Conservation (phyloP, 768 basidiomycete species). For the Mycena kentingensis region DNA sequence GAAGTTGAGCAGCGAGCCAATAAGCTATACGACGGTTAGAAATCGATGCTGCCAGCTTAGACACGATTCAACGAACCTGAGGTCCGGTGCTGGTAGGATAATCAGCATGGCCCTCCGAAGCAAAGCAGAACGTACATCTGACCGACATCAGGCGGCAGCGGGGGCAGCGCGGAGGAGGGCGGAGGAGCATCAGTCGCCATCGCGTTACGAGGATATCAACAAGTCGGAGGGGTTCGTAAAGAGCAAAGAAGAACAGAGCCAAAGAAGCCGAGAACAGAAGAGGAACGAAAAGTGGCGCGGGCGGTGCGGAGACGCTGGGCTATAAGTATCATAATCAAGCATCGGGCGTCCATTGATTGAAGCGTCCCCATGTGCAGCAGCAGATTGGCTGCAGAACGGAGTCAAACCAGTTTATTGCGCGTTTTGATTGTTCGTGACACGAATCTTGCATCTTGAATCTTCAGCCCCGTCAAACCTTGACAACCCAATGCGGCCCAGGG, state of each 20-base stretch:
- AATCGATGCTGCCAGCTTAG: background rate
- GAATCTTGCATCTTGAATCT: too few relatives aligned
- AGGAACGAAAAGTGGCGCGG: too few relatives aligned
- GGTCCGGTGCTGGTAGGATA: slow-evolving; percentile 10
- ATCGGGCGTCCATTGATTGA: background rate
- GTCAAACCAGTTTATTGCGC: background rate
- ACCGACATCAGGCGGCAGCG: slow-evolving; percentile 15
- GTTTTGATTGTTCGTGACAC: background rate
- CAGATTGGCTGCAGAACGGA: too few relatives aligned
- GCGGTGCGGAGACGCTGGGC: too few relatives aligned
- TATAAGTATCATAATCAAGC: too few relatives aligned
- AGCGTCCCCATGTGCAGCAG: background rate
- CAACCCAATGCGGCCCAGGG: too few relatives aligned
- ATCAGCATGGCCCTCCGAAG: background rate
- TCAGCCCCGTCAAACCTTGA: too few relatives aligned
- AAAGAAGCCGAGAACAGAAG: too few relatives aligned
- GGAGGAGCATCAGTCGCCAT: slow-evolving; percentile 8
- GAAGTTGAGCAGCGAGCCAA: slow-evolving; percentile 16
- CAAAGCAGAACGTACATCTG: slow-evolving; percentile 1
- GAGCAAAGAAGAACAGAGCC: too few relatives aligned
- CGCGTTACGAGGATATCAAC: background rate
- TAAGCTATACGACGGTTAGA: slow-evolving; percentile 1
- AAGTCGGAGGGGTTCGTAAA: too few relatives aligned
- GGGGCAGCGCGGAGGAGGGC: slow-evolving; percentile 7
- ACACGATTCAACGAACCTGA: slow-evolving; percentile 7